Evolutionary conservation across 345 rosid genomes (phyloP), one percentile per base, ranked within the genome.

Genomic region (Reutealis trisperma): DNA sequence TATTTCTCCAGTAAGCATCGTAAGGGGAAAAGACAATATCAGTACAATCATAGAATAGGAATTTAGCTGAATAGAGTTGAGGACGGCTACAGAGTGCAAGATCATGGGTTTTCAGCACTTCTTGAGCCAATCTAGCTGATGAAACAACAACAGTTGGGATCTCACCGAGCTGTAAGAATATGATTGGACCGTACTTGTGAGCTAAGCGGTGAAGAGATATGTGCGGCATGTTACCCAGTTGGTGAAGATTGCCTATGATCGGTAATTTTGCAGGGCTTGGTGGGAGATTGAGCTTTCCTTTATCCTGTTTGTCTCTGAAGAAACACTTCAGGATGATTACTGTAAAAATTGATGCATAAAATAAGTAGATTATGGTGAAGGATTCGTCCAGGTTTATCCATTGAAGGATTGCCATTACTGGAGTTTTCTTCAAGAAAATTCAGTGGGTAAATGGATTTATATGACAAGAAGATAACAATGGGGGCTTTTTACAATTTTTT

Each of bases 161-260:
- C 70, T 79, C 60, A 25, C 82, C 82, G 3, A 79, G 74, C 16
- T 74, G 75, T 25, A 79, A 69, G 18, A 61, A 69, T 4, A 79
- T 69, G 60, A 79, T 69, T 0, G 82, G 82, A 37, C 82, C 82
- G 24, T 79, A 69, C 59, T 79, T 79, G 21, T 74, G 59, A 41
- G 78, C 63, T 5, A 69, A 74, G 22, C 60, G 11, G 57, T 16
- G 60, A 45, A 79, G 75, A 25, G 82, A 69, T 34, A 74, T 5
- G 60, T 79, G 82, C 63, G 82, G 82, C 63, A 61, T 52, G 27
- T 41, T 74, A 12, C 77, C 75, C 27, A 79, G 65, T 59, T 69
- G 78, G 66, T 79, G 82, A 57, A 79, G 78, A 60, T 79, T 79
- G 21, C 82, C 82, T n/a, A 79, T 42, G 74, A 79, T 41, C 15